Percentiles rank a stretch among this genome's conserved stretches.
Conservation (phyloP, 78 protist species). For the Protostelium mycophagum region DNA sequence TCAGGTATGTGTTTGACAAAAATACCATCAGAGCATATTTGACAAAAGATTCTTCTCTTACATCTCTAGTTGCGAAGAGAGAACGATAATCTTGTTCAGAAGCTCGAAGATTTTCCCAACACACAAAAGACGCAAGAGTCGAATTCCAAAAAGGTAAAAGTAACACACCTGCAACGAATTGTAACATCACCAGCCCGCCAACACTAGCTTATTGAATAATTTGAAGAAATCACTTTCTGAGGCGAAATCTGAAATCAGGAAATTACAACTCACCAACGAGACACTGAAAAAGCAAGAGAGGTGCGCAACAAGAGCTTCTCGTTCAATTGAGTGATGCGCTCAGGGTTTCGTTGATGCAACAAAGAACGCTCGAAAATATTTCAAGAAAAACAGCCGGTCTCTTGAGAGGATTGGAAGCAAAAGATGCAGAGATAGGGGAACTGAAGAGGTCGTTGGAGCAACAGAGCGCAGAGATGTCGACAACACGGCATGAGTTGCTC, state of each 20-base stretch:
- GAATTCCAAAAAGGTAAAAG: not conserved
- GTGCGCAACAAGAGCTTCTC: not conserved
- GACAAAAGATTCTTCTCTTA: not conserved
- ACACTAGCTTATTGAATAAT: not conserved
- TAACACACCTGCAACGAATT: not conserved
- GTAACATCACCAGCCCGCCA: not conserved
- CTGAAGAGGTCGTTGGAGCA: not conserved
- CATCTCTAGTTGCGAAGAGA: not conserved
- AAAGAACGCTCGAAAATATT: not conserved
- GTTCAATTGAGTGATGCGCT: not conserved
- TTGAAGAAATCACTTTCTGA: not conserved
- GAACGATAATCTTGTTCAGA: not conserved
- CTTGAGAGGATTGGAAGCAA: not conserved
- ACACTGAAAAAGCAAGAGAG: not conserved
- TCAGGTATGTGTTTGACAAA: not conserved
- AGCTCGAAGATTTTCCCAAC: not conserved
- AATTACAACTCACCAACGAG: not conserved
- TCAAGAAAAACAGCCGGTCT: not conserved
- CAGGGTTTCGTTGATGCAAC: not conserved
- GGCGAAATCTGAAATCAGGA: not conserved
- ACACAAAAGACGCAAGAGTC: not conserved
- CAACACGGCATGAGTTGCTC: not conserved
- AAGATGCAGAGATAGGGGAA: not conserved
- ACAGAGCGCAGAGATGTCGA: not conserved
- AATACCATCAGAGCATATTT: not conserved